These are phyloP conservation scores for Talinum fruticosum DNA, from an alignment of 148 eudicot genomes.

Conservation along the genomic window DNA sequence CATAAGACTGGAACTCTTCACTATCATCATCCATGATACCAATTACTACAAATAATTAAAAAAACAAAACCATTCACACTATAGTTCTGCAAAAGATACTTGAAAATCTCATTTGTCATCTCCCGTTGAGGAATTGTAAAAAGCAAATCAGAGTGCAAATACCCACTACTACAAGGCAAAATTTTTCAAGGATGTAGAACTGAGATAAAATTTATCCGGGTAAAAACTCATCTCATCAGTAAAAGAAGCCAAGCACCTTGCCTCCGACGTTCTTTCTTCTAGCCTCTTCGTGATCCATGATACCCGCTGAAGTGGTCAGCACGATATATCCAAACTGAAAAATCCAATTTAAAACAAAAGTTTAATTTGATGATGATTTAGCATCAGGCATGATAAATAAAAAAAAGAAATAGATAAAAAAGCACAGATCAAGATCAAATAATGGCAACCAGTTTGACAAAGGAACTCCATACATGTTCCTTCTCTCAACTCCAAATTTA, in stretches of 20 bases:
- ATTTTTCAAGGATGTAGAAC: background rate
- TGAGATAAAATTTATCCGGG: background rate
- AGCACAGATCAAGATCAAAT: background rate
- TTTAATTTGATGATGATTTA: background rate
- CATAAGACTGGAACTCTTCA: no score
- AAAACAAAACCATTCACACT: no score
- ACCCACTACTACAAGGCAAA: background rate
- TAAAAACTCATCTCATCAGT: conserved; percentile 28
- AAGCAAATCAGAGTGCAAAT: background rate
- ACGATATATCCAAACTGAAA: conserved; percentile 75
- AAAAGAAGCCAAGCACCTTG: conserved; percentile 71
- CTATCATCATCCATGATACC: no score
- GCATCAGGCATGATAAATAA: no score
- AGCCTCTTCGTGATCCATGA: conserved; percentile 79
- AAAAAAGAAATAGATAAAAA: background rate
- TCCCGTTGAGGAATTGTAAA: background rate
- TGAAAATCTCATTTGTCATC: background rate
- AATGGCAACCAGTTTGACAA: background rate
- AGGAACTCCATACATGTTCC: background rate
- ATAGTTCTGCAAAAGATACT: background rate
- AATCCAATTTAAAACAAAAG: background rate
- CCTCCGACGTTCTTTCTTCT: conserved; percentile 78
- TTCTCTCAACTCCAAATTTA: background rate
- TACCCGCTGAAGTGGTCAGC: conserved; percentile 70
- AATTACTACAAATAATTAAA: no score